These are phyloP conservation scores for Leccinum variicolor DNA, from an alignment of 768 basidiomycete genomes.

Conservation along the genomic window DNA sequence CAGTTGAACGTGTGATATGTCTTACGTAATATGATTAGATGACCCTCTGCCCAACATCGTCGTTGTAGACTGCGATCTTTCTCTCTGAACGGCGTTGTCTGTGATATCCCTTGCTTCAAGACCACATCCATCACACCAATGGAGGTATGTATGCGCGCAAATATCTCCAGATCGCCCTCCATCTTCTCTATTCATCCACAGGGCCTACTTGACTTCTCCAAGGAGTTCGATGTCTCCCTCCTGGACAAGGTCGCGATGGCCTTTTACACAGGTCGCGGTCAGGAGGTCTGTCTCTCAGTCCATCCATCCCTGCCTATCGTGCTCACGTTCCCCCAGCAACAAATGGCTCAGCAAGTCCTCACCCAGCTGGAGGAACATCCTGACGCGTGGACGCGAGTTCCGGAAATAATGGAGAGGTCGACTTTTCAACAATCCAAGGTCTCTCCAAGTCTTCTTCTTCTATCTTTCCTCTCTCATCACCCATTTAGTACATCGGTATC, in stretches of 20 bases:
- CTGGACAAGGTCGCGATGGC: constrained; percentile 93
- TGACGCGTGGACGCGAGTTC: constrained; percentile 96
- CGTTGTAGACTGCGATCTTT: constrained; percentile 12
- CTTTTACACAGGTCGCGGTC: constrained; percentile 82
- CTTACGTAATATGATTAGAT: constrained; percentile 36
- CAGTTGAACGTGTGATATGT: constrained; percentile 20
- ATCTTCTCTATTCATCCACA: constrained; percentile 29
- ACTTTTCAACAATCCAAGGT: constrained; percentile 87
- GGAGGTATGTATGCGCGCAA: constrained; percentile 32
- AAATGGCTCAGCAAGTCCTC: constrained; percentile 88
- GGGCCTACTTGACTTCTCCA: constrained; percentile 91
- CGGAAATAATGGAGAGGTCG: constrained; percentile 85
- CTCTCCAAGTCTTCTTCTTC: neutral
- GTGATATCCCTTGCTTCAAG: constrained; percentile 3
- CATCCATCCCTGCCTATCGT: neutral
- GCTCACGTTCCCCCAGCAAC: constrained; percentile 60
- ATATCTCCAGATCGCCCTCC: neutral
- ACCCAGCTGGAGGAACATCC: constrained; percentile 96
- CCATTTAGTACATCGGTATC: constrained; percentile 82
- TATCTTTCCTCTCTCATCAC: constrained; percentile 11
- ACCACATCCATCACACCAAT: constrained; percentile 25
- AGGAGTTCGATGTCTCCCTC: constrained; percentile 88
- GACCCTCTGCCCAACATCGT: constrained; percentile 35
- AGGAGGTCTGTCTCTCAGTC: constrained; percentile 57
- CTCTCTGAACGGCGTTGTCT: constrained; percentile 6